Evolutionary conservation across 2,329 filamentous ascomycete species (phyloP).

Genomic region (Colletotrichum sp.): DNA sequence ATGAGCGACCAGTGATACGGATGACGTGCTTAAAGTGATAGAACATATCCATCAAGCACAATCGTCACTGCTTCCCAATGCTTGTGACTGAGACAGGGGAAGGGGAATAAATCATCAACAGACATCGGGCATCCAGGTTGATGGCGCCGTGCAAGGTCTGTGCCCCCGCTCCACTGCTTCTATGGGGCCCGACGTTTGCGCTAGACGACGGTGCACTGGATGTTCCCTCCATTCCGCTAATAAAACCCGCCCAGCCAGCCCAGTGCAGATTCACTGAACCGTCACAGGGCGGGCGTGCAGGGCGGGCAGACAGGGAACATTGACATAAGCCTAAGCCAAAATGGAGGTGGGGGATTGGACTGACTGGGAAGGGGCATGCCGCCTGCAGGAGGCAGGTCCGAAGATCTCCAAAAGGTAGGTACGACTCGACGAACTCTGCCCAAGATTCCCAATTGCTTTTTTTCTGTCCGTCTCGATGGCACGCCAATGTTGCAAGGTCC

Average conservation of each 20-base stretch:
- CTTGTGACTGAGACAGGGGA: neutral
- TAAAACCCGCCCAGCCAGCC: neutral
- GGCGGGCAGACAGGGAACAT: neutral
- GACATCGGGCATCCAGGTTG: neutral
- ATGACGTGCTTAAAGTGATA: neutral
- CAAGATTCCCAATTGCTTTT: neutral
- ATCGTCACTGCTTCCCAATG: neutral
- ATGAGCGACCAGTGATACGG: neutral
- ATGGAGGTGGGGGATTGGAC: neutral
- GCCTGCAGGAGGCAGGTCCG: neutral
- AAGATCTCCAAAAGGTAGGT: neutral
- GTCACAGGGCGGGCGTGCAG: slow-evolving; percentile 10
- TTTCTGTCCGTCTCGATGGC: neutral
- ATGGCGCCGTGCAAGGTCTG: neutral
- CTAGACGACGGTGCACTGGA: neutral
- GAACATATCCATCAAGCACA: neutral
- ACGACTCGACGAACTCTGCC: neutral
- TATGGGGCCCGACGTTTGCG: slow-evolving; percentile 3
- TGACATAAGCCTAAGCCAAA: neutral
- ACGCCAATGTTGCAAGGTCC: neutral
- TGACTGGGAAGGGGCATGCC: neutral
- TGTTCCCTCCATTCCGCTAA: neutral
- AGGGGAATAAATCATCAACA: neutral
- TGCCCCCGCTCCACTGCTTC: neutral
- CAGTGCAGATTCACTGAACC: neutral